These are phyloP conservation scores for Colletotrichum cereale DNA, from an alignment of 2,329 filamentous ascomycete species.

Conservation along the genomic window DNA sequence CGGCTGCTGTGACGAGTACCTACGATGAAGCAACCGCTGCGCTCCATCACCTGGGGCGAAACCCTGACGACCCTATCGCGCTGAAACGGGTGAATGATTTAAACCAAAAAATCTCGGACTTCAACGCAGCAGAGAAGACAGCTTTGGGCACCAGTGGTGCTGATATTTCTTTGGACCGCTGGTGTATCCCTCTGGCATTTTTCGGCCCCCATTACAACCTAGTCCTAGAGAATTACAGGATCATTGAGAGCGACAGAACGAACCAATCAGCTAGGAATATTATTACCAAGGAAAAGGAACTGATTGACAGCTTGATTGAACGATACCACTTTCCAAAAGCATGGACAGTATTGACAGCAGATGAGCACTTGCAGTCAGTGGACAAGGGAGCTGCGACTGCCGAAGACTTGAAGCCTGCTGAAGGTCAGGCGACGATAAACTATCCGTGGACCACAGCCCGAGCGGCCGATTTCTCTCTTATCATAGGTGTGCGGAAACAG, in stretches of 20 bases:
- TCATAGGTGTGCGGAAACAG: neutral
- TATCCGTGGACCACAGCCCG: neutral
- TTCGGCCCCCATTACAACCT: neutral
- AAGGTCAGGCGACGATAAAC: neutral
- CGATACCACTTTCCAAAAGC: neutral
- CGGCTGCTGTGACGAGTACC: neutral
- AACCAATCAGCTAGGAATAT: neutral
- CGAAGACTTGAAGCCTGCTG: neutral
- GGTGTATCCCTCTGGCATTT: neutral
- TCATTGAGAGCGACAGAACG: neutral
- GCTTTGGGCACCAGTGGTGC: neutral
- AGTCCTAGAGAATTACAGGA: neutral
- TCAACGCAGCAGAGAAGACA: neutral
- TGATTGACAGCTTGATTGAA: neutral
- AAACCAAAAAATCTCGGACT: neutral
- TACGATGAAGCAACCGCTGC: neutral
- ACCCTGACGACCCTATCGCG: neutral
- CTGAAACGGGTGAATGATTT: neutral
- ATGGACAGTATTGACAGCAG: neutral
- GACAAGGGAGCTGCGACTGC: neutral
- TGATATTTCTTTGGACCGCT: neutral
- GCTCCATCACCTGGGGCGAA: neutral
- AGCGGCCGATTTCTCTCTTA: conserved; percentile 3
- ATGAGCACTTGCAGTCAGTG: neutral
- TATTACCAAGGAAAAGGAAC: neutral